phyloP scores from a whole-genome alignment of 108 stramenopile genomes.

The Cyclotella sp. region DNA sequence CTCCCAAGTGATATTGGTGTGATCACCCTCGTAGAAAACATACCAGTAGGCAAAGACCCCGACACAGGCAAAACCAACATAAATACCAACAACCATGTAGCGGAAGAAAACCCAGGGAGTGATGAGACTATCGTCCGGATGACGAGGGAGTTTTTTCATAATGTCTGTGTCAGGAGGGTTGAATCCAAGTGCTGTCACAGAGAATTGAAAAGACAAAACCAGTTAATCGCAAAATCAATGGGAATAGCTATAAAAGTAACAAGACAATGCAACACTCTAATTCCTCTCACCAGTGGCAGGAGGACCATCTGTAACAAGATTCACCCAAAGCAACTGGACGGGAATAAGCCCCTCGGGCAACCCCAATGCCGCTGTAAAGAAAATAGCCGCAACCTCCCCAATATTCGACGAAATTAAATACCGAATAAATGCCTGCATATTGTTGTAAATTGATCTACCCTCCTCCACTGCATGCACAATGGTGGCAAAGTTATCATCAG shows the following conservation, averaged over 20 bases:
- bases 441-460: constrained; percentile 98
- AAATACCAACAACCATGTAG: constrained; percentile 93
- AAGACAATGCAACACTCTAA: not conserved
- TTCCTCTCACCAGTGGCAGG: constrained; percentile 83
- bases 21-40: constrained; percentile 48
- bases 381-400: constrained; percentile 96
- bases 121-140: constrained; percentile 94
- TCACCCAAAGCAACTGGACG: constrained; percentile 99
- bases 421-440: constrained; percentile 98
- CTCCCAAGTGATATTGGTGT: constrained; percentile 54
- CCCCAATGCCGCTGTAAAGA: constrained; percentile 92
- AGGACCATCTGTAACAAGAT: constrained; percentile 98
- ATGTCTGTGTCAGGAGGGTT: constrained; percentile 88
- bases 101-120: constrained; percentile 95
- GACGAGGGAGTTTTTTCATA: constrained; percentile 82
- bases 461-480: constrained; percentile 97
- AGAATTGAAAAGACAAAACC: not conserved
- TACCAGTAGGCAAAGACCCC: constrained; percentile 92
- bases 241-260: not conserved
- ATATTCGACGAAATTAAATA: constrained; percentile 98
- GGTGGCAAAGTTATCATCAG: constrained; percentile 99
- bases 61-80: constrained; percentile 96
- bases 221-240: not conserved
- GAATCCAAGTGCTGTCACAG: constrained; percentile 83
- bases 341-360: constrained; percentile 96